phyloP scores from a whole-genome alignment of 2,329 filamentous ascomycete genomes.

The Apiospora hydei region DNA sequence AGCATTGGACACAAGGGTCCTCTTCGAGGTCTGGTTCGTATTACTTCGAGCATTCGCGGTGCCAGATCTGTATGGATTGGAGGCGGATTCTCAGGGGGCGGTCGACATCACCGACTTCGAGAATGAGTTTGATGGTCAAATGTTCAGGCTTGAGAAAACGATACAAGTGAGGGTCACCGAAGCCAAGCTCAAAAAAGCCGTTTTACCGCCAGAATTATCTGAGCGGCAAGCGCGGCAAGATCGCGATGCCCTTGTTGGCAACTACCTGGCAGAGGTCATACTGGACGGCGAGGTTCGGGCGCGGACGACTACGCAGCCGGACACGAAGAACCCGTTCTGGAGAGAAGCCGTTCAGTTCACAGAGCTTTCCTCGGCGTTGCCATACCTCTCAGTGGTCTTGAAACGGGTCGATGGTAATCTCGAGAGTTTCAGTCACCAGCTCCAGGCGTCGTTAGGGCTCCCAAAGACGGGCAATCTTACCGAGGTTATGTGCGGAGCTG shows the following conservation, averaged over 20 bases:
- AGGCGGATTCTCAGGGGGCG: conserved; percentile 52
- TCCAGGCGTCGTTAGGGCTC: conserved; percentile 52
- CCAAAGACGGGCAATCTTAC: conserved; percentile 52
- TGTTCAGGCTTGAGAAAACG: conserved; percentile 69
- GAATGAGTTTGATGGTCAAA: conserved; percentile 52
- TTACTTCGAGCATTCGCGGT: conserved; percentile 89
- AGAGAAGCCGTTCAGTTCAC: conserved; percentile 80
- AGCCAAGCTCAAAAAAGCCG: conserved; percentile 62
- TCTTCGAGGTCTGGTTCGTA: conserved; percentile 99
- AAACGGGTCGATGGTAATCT: conserved; percentile 67
- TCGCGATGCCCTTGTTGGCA: conserved; percentile 62
- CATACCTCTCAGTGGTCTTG: conserved; percentile 73
- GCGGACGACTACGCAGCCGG: conserved; percentile 74
- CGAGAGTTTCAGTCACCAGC: conserved; percentile 54
- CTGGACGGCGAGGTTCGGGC: conserved; percentile 82
- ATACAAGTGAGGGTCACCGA: conserved; percentile 66
- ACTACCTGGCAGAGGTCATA: conserved; percentile 81
- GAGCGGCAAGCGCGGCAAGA: conserved; percentile 45
- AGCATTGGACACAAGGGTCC: conserved; percentile 81
- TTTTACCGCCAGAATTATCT: conserved; percentile 36
- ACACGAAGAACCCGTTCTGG: conserved; percentile 81
- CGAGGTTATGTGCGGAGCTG: conserved; percentile 69
- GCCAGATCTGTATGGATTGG: conserved; percentile 82
- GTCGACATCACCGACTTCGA: conserved; percentile 50
- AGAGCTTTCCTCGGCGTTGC: conserved; percentile 74